Conservation (phyloP, 176 grass and related monocot species). For the Carex pumila region DNA sequence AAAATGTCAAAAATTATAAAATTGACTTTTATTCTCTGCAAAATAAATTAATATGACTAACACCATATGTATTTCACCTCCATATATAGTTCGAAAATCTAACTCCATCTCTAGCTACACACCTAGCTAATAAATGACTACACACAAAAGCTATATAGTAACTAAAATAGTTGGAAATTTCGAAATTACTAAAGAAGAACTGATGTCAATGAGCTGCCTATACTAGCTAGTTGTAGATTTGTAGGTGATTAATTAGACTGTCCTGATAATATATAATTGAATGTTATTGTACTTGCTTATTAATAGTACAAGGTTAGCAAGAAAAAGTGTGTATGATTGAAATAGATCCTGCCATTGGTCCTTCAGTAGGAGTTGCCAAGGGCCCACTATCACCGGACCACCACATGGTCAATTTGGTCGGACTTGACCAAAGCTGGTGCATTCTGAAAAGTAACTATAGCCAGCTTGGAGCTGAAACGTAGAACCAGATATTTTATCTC, state of each 20-base stretch:
- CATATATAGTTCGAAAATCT: no score
- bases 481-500: not conserved
- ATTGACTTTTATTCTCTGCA: no score
- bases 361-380: not conserved
- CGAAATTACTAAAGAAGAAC: not conserved
- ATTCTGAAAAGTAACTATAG: not conserved
- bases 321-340: not conserved
- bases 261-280: constrained; percentile 1
- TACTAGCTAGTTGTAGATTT: not conserved
- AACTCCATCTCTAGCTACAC: no score
- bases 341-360: not conserved
- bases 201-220: not conserved
- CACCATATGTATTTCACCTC: no score
- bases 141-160: no score
- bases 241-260: not conserved
- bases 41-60: no score
- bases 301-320: not conserved
- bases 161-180: no score
- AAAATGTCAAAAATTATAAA: no score
- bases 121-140: no score
- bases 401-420: constrained; percentile 16
- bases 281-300: constrained; percentile 16
- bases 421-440: constrained; percentile 2
- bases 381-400: not conserved
- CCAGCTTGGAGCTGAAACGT: not conserved